Conservation (phyloP, 1,284 basidiomycete species). For the Phylloporus sp. region DNA sequence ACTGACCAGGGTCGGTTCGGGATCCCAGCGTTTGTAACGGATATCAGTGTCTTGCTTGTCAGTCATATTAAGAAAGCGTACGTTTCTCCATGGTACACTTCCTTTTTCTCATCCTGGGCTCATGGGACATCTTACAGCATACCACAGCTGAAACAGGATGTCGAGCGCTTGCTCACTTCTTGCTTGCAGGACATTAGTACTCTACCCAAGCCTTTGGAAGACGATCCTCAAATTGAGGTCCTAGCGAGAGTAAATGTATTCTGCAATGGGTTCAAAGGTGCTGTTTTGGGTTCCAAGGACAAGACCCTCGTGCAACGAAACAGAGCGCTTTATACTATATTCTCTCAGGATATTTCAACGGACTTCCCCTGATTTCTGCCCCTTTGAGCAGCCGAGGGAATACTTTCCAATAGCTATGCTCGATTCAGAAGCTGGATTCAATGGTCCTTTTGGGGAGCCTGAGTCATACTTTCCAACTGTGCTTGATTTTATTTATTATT, state of each 20-base stretch:
- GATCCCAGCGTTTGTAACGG: slow-evolving; percentile 54
- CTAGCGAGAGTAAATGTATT: slow-evolving; percentile 50
- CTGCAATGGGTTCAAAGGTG: slow-evolving; percentile 41
- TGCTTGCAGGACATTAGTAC: slow-evolving; percentile 41
- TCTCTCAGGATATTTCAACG: no score
- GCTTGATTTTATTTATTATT: no score
- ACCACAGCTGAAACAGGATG: slow-evolving; percentile 42
- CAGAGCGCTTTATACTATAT: slow-evolving; percentile 36
- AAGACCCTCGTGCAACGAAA: slow-evolving; percentile 44
- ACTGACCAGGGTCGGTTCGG: slow-evolving; percentile 54
- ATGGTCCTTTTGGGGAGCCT: no score
- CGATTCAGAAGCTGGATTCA: no score
- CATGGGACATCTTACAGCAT: slow-evolving; percentile 40
- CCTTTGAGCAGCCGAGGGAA: no score
- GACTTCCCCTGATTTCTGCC: no score
- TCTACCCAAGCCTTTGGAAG: slow-evolving; percentile 47
- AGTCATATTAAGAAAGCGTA: slow-evolving; percentile 55
- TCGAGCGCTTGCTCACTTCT: slow-evolving; percentile 41
- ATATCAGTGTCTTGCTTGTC: slow-evolving; percentile 56
- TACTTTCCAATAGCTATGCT: no score
- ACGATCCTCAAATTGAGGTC: slow-evolving; percentile 51
- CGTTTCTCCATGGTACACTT: slow-evolving; percentile 23
- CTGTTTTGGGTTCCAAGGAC: slow-evolving; percentile 42
- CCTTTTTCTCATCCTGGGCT: slow-evolving; percentile 6
- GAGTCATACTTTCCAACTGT: no score